Base-by-base conservation (phyloP, 768 basidiomycete genomes). In the Termitomyces sp. region DNA sequence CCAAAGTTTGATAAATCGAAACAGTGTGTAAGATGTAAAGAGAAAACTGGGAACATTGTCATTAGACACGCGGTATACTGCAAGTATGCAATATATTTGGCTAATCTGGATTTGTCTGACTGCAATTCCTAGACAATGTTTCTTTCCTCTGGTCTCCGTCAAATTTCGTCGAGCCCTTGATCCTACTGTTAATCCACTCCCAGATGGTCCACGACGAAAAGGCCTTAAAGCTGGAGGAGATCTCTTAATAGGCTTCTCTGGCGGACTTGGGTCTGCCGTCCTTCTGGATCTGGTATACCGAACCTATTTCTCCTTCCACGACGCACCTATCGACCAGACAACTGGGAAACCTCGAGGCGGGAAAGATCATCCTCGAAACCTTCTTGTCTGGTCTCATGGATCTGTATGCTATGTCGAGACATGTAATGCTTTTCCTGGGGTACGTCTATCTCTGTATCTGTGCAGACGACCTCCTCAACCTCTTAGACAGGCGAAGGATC, bases 51-150 rank as follows among this genome's bases (percentile, higher is more conserved):
- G 23, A 88, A 84, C 52, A 72, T 91, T 28, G 84, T 91, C 47
- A 82, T 91, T 54, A 79, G 89, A 41, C 88, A 92, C 67, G 83
- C 87, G 14, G 86, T 89, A 19, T 93, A 92, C 65, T 93, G 91
- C 88, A 89, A 84, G 90, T 90, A 64, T 63, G 78, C 60, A 57
- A 39, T 23, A 35, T 51, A 2, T 11, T 54, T 59, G 28, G 35
- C 47, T 32, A 43, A 47, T 19, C n/a, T 56, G 39, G 30, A 49
- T 21, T 27, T 42, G 53, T 27, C 40, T 43, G 44, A 42, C 46
- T 32, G n/a, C 39, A 16, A 25, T 19, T 2, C 12, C 6, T 30
- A 87, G 85, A 69, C 79, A 75, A 4, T 91, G 89, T 63, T 90
- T 92, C 68, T 73, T 78, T 39, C 80, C 83, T 5, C 74, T 87